Evolutionary conservation across 208 protist species (phyloP), one percentile per base, ranked within the genome.

Genomic region (Novymonas esmeraldas): DNA sequence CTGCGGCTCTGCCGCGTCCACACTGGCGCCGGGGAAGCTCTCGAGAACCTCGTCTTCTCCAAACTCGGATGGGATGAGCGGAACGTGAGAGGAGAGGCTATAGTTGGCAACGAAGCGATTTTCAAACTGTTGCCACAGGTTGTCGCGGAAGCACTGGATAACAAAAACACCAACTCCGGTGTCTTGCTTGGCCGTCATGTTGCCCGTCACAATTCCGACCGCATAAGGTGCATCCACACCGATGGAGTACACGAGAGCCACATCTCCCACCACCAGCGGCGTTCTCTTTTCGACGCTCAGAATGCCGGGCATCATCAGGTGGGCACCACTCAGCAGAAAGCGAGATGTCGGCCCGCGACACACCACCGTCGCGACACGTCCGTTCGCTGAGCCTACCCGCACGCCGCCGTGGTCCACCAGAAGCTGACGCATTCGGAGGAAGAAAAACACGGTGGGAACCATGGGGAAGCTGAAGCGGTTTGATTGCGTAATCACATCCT

Each of bases 271-370:
- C 0, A 33, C 31, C 4, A 56, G 0, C 29, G 69, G 28, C 6
- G 51, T 45, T 20, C 59, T 63, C 16, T 66, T 26, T 2, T 64
- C 14, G 0, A 58, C 34, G 34, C 49, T 48, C 14, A 82, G 9
- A 64, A 95, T 83, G 28, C 89, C 85, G 49, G 85, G 84, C 50
- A 90, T 93, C 89, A 95, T 95, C 31, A 95, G 67, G 70, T 95
- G 85, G 11, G 89, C 86, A 14, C 86, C 89, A 38, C 79, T 84
- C 22, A 92, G 24, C 11, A 95, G 51, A 70, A 83, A 92, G 0
- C 70, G 61, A 16, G 84, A 95, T 24, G 85, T 93, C 16, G 80
- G 62, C 10, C 84, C 82, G 22, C 73, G 76, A 54, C 81, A 93
- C 0, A 73, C 76, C 16, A 84, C 65, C 29, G 58, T 46, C 28